Evolutionary conservation across 352 stramenopile species (phyloP).

Genomic region (Phytopythium ostracodes): DNA sequence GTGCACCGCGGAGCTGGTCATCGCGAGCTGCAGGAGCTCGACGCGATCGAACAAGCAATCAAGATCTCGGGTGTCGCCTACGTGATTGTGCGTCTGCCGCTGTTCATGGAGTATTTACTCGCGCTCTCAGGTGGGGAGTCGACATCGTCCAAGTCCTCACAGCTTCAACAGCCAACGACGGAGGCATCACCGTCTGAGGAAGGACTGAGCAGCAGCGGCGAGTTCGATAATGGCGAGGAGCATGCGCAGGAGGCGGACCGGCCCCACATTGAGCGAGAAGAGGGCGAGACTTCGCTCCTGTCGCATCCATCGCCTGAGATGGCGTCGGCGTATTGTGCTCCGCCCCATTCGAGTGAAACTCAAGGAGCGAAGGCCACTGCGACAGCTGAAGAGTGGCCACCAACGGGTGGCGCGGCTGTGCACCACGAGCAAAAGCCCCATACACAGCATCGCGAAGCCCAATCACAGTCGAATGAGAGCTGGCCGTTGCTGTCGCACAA

Average conservation of each 20-base stretch:
- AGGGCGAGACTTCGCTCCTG: constrained; percentile 3
- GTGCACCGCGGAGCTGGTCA: constrained; percentile 6
- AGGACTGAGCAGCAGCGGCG: constrained; percentile 4
- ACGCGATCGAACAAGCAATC: constrained; percentile 58
- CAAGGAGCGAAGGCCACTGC: not conserved
- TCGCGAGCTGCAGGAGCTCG: constrained; percentile 42
- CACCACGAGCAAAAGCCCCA: not conserved
- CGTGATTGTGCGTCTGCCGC: constrained; percentile 54
- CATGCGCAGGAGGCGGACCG: constrained; percentile 3
- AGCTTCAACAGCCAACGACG: not conserved
- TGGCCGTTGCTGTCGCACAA: constrained; percentile 43
- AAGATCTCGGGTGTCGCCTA: constrained; percentile 55
- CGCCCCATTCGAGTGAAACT: not conserved
- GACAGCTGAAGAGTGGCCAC: not conserved
- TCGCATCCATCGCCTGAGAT: constrained; percentile 16
- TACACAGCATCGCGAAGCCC: not conserved
- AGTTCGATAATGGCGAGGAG: constrained; percentile 19
- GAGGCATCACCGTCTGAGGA: not conserved
- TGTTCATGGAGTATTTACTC: constrained; percentile 84
- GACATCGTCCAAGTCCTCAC: not conserved
- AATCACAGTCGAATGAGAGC: not conserved
- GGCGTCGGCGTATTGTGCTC: constrained; percentile 6
- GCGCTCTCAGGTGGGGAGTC: constrained; percentile 30
- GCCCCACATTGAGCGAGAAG: constrained; percentile 12
- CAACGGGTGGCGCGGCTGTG: not conserved